Conservation (phyloP, 257 asterid species). For the Plantago major region DNA sequence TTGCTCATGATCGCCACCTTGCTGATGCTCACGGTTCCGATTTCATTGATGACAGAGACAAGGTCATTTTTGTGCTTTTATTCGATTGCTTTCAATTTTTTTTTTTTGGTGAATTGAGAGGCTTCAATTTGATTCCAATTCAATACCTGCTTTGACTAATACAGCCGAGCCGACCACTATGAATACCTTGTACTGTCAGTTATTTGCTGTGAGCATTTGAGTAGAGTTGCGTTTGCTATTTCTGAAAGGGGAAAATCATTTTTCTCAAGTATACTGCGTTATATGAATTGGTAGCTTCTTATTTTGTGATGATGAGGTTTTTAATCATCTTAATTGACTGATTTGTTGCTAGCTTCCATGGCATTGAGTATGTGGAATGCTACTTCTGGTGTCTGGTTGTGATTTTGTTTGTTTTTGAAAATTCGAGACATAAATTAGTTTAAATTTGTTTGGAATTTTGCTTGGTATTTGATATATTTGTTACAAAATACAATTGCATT, state of each 20-base stretch:
- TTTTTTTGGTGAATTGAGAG: too few relatives aligned
- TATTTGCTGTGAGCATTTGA: not conserved
- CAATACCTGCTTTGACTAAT: not conserved
- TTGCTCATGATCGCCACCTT: slow-evolving; percentile 40
- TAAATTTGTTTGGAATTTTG: too few relatives aligned
- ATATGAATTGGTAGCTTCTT: slow-evolving; percentile 7
- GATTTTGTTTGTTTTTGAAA: too few relatives aligned
- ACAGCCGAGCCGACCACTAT: too few relatives aligned
- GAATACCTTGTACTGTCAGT: not conserved
- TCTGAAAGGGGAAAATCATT: not conserved
- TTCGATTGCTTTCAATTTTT: slow-evolving; percentile 18
- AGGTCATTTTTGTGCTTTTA: slow-evolving; percentile 32
- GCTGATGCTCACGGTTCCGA: slow-evolving; percentile 28
- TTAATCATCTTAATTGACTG: too few relatives aligned
- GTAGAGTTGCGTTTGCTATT: not conserved
- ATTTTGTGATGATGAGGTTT: not conserved
- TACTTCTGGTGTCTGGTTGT: too few relatives aligned
- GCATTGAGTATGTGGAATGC: too few relatives aligned
- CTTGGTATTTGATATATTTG: too few relatives aligned
- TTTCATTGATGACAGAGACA: slow-evolving; percentile 43
- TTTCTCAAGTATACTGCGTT: not conserved
- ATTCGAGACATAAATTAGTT: too few relatives aligned
- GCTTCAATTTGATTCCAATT: slow-evolving; percentile 7
- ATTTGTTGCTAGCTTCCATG: too few relatives aligned
- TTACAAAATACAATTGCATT: too few relatives aligned